These are phyloP conservation scores for Antrodiella citrinella DNA, from an alignment of 768 basidiomycete species.

Conservation along the genomic window DNA sequence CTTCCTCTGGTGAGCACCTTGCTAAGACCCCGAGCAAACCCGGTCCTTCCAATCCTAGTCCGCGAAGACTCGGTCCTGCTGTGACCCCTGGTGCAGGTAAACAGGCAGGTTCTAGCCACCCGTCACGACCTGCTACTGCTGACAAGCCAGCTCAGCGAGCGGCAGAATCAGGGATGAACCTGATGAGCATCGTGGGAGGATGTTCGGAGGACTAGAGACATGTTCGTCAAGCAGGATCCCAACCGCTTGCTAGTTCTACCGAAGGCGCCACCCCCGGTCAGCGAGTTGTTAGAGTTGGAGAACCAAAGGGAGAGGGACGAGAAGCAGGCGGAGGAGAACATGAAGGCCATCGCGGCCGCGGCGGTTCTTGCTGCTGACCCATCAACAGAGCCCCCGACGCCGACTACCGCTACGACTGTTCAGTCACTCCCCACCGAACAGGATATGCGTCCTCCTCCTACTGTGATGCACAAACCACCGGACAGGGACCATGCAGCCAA, in stretches of 20 bases:
- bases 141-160: neutral
- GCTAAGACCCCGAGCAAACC: too few species aligned
- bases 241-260: constrained; percentile 31
- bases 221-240: constrained; percentile 18
- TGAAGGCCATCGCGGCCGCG: neutral
- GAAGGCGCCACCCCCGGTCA: constrained; percentile 40
- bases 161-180: constrained; percentile 22
- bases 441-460: neutral
- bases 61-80: too few species aligned
- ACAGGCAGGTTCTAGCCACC: neutral
- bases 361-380: neutral
- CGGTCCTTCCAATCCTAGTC: too few species aligned
- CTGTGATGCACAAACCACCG: constrained; percentile 15
- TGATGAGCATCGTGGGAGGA: constrained; percentile 69
- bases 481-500: constrained; percentile 23
- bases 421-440: constrained; percentile 6
- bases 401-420: neutral
- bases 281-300: constrained; percentile 8
- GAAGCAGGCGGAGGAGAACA: neutral
- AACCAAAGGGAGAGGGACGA: neutral
- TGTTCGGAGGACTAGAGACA: constrained; percentile 35
- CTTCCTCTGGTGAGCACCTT: too few species aligned
- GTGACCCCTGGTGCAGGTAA: too few species aligned
- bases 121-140: neutral
- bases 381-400: neutral